Base-by-base conservation (phyloP, 495 filamentous ascomycete genomes). In the Aspergillus kassunensis region DNA sequence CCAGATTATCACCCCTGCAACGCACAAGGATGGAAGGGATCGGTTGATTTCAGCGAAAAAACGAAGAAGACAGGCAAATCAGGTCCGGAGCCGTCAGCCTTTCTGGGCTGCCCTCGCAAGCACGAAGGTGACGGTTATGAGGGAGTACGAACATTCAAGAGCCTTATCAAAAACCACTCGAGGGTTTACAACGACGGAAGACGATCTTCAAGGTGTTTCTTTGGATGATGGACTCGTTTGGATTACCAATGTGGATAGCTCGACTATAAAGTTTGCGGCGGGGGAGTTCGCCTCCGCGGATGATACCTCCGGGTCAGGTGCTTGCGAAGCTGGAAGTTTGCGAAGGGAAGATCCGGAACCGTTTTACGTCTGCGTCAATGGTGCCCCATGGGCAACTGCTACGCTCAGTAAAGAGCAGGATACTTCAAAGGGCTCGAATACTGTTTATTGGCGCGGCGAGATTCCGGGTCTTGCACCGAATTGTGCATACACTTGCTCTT, bases 31-130 rank as follows among this genome's bases (percentile, higher is more conserved):
- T 37, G 71, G 69, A 41, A 79, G 76, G 45, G 78, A 82, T 52
- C 82, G 80, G 44, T 65, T 76, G 16, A 75, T 73, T 34, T 79
- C 73, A 44, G 84, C 80, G 35, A 93, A 95, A 70, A 93, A 90
- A 74, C 88, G 87, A 68, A 80, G 85, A 65, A 90, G 90, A 70
- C 89, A 95, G 68, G 91, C 87, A 51, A 89, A 88, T 39, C 88
- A 89, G 66, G 90, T 96, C 45, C 77, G 91, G 64, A 91, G 88
- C 60, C 82, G 87, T 49, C 91, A 97, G 72, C 91, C 91, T 36
- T 82, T 97, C 47, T 97, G 91, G 91, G 89, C 91, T 46, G 91
- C 91, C 10, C 81, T 96, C 53, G 91, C 91, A 23, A 93, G 89
- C 66, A 95, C 89, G 48, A 97, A 95, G 69, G 90, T 96, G 58